phyloP scores from a whole-genome alignment of 305 asterid species.

The Fraxinus paxiana region DNA sequence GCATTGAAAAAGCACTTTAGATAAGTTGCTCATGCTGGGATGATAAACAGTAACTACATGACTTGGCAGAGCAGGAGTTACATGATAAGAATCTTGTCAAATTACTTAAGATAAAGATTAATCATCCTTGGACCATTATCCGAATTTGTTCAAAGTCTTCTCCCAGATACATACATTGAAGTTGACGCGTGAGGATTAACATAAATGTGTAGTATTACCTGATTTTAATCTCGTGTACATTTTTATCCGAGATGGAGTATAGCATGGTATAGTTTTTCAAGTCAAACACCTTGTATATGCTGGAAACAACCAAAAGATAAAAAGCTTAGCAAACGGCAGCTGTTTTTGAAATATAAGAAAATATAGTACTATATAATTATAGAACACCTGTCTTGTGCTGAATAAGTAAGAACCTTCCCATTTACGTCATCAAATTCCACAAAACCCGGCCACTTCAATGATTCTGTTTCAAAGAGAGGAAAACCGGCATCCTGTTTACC shows the following conservation, averaged over 20 bases:
- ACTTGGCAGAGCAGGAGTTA: not conserved
- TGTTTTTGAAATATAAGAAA: not conserved
- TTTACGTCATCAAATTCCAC: slow-evolving; percentile 97
- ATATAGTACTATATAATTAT: not conserved
- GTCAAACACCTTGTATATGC: slow-evolving; percentile 96
- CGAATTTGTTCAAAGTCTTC: not conserved
- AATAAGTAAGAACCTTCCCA: slow-evolving; percentile 91
- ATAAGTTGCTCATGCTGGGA: not conserved
- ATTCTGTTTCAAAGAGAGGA: slow-evolving; percentile 87
- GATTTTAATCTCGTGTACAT: slow-evolving; percentile 94
- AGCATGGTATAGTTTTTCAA: slow-evolving; percentile 91
- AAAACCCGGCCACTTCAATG: slow-evolving; percentile 98
- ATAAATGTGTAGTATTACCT: slow-evolving; percentile 41
- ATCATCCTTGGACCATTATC: slow-evolving; percentile 1
- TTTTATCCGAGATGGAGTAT: slow-evolving; percentile 85
- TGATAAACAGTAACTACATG: not conserved
- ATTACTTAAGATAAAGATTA: not conserved
- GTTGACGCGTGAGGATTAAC: not conserved
- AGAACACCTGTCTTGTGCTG: slow-evolving; percentile 78
- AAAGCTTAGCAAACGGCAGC: slow-evolving; percentile 14
- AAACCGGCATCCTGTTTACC: slow-evolving; percentile 97
- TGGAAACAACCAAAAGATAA: slow-evolving; percentile 29
- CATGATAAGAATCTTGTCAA: not conserved
- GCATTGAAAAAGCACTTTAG: not conserved
- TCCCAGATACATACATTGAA: not conserved